A percentile compares a stretch with the other conserved stretches of the same genome.
Evolutionary conservation across 805 yeast genomes (phyloP).

Genomic region (Komagataella phaffii): DNA sequence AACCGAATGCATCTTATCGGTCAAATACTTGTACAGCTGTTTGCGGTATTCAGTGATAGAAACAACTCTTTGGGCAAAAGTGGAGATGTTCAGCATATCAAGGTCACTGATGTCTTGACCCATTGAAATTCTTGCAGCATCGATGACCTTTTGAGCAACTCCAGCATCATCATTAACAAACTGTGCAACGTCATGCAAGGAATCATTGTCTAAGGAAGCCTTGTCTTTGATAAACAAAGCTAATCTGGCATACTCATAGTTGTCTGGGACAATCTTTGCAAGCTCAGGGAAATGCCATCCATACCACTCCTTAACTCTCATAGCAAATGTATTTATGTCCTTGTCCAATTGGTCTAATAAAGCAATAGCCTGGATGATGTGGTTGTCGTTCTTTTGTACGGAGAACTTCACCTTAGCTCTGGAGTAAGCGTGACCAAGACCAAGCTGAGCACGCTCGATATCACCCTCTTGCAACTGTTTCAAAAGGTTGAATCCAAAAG

Average conservation of each 20-base stretch:
- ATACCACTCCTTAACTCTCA: constrained; percentile 97
- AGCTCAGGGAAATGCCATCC: constrained; percentile 99
- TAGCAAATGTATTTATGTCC: constrained; percentile 92
- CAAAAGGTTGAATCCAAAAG: constrained; percentile 76
- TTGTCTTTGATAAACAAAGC: constrained; percentile 80
- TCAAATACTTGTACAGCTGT: constrained; percentile 70
- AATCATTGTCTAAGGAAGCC: constrained; percentile 64
- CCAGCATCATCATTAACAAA: constrained; percentile 87
- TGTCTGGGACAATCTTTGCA: constrained; percentile 83
- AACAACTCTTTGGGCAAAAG: constrained; percentile 90
- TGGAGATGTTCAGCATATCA: constrained; percentile 83
- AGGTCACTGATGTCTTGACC: constrained; percentile 95
- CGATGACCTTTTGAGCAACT: constrained; percentile 80
- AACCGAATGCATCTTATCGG: constrained; percentile 93
- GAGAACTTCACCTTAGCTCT: constrained; percentile 98
- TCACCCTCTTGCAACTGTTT: constrained; percentile 92
- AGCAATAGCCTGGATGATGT: constrained; percentile 97
- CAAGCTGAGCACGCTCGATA: constrained; percentile 94
- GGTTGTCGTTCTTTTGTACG: constrained; percentile 97
- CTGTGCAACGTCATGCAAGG: constrained; percentile 84
- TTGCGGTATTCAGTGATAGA: constrained; percentile 84
- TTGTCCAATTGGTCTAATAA: constrained; percentile 94
- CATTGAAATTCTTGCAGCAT: constrained; percentile 95
- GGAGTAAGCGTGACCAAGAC: constrained; percentile 98
- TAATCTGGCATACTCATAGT: constrained; percentile 73